Evolutionary conservation across 495 filamentous ascomycete species (phyloP), one percentile per base, ranked within the genome.

Genomic region (Xylaria grammica): DNA sequence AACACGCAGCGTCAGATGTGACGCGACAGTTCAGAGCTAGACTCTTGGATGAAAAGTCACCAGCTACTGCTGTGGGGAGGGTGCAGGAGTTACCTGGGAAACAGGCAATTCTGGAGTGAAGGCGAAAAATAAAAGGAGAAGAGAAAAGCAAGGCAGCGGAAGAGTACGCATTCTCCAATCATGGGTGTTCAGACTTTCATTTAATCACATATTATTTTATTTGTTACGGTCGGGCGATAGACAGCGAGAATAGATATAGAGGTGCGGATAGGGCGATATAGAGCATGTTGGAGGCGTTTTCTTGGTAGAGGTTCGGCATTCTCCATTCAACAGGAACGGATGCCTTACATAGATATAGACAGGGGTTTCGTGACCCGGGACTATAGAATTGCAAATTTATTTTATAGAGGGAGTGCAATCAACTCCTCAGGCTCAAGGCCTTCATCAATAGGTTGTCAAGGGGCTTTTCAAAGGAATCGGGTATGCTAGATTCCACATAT

Each of bases 211-310:
- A 60, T 3, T 20, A 2, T 53, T 62, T 59, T 19, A 24, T 53
- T 26, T 53, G 38, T 62, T 26, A 2, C 30, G 20, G 17, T 50
- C 11, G 22, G 34, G 26, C 20, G 9, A 17, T 61, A 42, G 58
- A 61, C 7, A 6, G 20, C 26, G 24, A 20, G 32, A 27, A 19
- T 60, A 60, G 20, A 29, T 5, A 52, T 42, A 61, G 32, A 50
- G 1, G 15, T 19, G 27, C 15, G 34, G 50, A 42, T 34, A 13
- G 36, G 10, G 7, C 13, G 15, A 32, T 45, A 30, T 27, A 26
- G 48, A 24, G 22, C 26, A 54, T 44, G 4, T 4, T 10, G 30
- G 46, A 20, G 60, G 49, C 60, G 60, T 62, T 53, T 36, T n/a
- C 9, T 20, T 0, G 59, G 13, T 27, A 29, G 22, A 24, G 15